These are phyloP conservation scores for Daldinia grandis DNA, from an alignment of 495 filamentous ascomycete genomes.

Conservation along the genomic window DNA sequence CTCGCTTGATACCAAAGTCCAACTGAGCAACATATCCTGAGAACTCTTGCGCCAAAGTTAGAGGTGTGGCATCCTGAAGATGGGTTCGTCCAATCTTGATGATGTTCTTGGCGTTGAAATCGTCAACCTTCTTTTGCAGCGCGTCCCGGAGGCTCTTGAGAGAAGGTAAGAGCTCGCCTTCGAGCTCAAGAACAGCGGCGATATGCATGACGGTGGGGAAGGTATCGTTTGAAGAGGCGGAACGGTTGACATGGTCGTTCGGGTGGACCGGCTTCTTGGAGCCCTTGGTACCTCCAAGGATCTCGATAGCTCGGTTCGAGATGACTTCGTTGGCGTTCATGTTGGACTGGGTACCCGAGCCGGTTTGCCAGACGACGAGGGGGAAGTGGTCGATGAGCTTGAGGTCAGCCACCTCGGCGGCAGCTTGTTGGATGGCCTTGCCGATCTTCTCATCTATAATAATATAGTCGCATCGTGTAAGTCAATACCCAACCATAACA, in stretches of 20 bases:
- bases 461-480: conserved; percentile 28
- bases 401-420: conserved; percentile 88
- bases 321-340: conserved; percentile 99
- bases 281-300: conserved; percentile 91
- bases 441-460: conserved; percentile 84
- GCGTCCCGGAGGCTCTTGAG: conserved; percentile 82
- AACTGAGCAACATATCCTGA: conserved; percentile 97
- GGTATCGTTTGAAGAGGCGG: conserved; percentile 97
- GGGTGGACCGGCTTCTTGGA: conserved; percentile 98
- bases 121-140: conserved; percentile 87
- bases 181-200: conserved; percentile 92
- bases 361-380: conserved; percentile 98
- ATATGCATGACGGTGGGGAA: conserved; percentile 99
- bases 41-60: conserved; percentile 98
- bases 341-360: conserved; percentile 98
- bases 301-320: conserved; percentile 98
- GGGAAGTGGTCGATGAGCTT: conserved; percentile 98
- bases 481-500: conserved; percentile 27
- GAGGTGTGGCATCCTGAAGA: conserved; percentile 94
- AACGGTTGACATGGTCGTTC: conserved; percentile 99
- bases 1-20: conserved; percentile 86
- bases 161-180: conserved; percentile 82
- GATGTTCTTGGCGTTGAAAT: conserved; percentile 81
- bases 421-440: conserved; percentile 92
- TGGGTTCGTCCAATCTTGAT: conserved; percentile 99